Conservation (phyloP, 208 protist genomes). For the Acanthamoeba polyphaga region DNA sequence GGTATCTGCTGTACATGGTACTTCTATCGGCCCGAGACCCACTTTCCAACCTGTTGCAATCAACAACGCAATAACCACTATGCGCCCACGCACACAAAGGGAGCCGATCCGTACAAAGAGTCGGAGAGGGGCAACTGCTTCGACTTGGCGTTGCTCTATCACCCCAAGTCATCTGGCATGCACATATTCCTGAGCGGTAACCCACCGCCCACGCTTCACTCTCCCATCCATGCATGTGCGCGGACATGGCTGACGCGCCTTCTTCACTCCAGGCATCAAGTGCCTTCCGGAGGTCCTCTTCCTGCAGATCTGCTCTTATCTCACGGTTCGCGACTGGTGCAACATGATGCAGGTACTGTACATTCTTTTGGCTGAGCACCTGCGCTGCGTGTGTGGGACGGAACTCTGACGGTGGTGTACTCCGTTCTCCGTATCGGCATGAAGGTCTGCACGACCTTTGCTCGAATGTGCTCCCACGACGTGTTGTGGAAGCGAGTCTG, state of each 20-base stretch:
- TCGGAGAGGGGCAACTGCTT: conserved; percentile 10
- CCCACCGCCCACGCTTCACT: not conserved
- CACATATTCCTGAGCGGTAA: conserved; percentile 23
- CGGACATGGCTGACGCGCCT: not conserved
- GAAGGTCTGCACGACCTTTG: conserved; percentile 25
- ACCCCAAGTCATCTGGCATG: not conserved
- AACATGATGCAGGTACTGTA: conserved; percentile 51
- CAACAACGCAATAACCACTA: not conserved
- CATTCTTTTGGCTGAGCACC: not conserved
- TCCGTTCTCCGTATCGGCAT: not conserved
- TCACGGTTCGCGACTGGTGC: conserved; percentile 15
- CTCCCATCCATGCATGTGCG: not conserved
- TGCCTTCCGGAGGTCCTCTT: conserved; percentile 37
- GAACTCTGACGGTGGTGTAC: not conserved
- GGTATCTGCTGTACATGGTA: conserved; percentile 30
- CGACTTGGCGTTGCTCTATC: conserved; percentile 26
- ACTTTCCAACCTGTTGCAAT: not conserved
- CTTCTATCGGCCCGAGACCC: not conserved
- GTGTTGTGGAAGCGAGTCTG: conserved; percentile 49
- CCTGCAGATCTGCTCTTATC: conserved; percentile 51
- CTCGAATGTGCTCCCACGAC: not conserved
- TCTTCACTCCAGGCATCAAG: conserved; percentile 18
- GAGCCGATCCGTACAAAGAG: conserved; percentile 25
- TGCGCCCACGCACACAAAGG: not conserved
- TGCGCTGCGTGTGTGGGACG: not conserved